Base-by-base conservation (phyloP, 164 flowering plant genomes). In the Nymphaea colorata region DNA sequence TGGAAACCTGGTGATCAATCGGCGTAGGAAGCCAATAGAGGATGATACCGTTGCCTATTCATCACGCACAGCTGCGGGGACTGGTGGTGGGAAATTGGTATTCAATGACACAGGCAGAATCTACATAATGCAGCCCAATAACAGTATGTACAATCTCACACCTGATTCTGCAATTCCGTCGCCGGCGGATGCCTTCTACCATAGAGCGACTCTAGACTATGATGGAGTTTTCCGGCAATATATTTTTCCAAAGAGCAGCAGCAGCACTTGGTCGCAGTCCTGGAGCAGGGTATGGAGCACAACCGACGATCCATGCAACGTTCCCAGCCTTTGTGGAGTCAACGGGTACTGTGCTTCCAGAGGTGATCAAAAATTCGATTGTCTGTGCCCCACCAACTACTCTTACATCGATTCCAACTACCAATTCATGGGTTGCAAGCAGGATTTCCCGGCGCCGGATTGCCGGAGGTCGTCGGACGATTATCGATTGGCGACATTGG, bases 181-280 rank as follows among this genome's bases (percentile, higher is more conserved):
- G 8, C 14, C 57, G 57, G 57, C 57, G 57, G 14, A 51, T 51
- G 44, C 1, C 2, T n/a, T 36, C 42, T 10, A 59, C 18, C 41
- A 68, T 3, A 62, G 70, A 10, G 70, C 70, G 2, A 68, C 65
- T 2, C 68, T 78, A 3, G 76, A 73, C 42, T 70, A 25, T 64
- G 76, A 78, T 62, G 81, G 81, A 2, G 72, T 75, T 64, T 65
- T 78, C 60, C 63, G 68, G 43, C 78, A 70, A 10, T 72, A 72
- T 42, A 59, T 43, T 7, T 62, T 70, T 60, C 74, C 81, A 7
- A 73, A 68, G 66, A 57, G 36, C 17, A 66, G 6, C 61, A 15
- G 36, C 16, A 25, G 59, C 42, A 6, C 41, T 55, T 15, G 45
- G 65, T 6, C 68, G 3, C 25, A 51, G 36, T 44, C 68, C 41